Conservation (phyloP, 2,329 filamentous ascomycete species). For the Ilyonectria mors-panacis region DNA sequence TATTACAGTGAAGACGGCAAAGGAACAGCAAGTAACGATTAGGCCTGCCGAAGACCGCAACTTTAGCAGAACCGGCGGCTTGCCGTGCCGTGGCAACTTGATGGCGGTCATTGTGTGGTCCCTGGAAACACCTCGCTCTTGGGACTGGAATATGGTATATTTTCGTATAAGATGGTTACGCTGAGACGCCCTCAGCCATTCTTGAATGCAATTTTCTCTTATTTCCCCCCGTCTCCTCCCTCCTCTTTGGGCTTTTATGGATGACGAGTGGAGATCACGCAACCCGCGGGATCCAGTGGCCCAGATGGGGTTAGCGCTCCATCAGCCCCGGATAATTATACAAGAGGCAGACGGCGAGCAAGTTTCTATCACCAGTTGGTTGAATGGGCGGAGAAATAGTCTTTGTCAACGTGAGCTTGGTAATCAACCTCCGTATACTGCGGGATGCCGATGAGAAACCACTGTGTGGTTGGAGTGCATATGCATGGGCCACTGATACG, state of each 20-base stretch:
- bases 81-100: constrained; percentile 34
- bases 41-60: constrained; percentile 51
- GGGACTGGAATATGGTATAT: background rate
- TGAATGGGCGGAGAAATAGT: background rate
- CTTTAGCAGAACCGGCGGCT: constrained; percentile 49
- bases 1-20: constrained; percentile 54
- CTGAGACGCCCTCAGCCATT: background rate
- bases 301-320: constrained; percentile 16
- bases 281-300: constrained; percentile 16
- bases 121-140: background rate
- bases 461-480: background rate
- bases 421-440: background rate
- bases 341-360: constrained; percentile 3
- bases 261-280: constrained; percentile 15
- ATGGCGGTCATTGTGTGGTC: constrained; percentile 35
- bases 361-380: background rate
- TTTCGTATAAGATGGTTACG: background rate
- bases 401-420: background rate
- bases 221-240: background rate
- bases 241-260: constrained; percentile 4
- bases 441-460: background rate
- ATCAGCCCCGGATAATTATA: background rate
- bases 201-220: background rate
- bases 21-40: constrained; percentile 52
- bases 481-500: background rate